Percentiles rank a stretch among this genome's conserved stretches.
Conservation (phyloP, 2,329 filamentous ascomycete genomes). For the Alternaria sp. region DNA sequence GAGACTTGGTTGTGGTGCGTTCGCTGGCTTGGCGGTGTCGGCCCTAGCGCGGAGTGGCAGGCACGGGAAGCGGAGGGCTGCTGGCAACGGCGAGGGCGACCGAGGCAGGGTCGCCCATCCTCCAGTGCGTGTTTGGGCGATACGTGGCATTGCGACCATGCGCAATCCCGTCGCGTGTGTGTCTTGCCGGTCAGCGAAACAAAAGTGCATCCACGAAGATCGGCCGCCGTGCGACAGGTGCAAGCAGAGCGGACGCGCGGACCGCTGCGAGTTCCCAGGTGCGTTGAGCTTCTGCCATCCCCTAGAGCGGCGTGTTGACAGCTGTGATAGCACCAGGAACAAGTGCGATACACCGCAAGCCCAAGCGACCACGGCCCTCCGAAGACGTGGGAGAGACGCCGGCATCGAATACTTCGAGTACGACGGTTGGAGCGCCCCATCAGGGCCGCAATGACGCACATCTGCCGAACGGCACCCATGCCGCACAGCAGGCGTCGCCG, state of each 20-base stretch:
- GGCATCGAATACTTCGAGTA: conserved; percentile 14
- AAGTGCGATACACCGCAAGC: conserved; percentile 48
- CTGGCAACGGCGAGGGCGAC: conserved; percentile 8
- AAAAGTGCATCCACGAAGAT: conserved; percentile 53
- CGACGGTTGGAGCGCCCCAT: conserved; percentile 23
- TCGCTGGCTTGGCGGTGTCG: not conserved
- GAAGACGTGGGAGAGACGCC: conserved; percentile 35
- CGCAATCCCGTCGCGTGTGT: conserved; percentile 53
- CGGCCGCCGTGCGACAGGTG: conserved; percentile 52
- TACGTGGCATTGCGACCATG: conserved; percentile 32
- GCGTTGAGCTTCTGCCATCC: not conserved
- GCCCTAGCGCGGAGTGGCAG: conserved; percentile 8
- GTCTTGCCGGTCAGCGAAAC: conserved; percentile 52
- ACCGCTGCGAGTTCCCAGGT: conserved; percentile 39
- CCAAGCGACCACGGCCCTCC: conserved; percentile 48
- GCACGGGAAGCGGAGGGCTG: conserved; percentile 13
- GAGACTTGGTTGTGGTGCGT: not conserved
- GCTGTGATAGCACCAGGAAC: conserved; percentile 49
- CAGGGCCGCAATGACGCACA: conserved; percentile 34
- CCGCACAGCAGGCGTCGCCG: conserved; percentile 33
- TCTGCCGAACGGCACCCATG: conserved; percentile 39
- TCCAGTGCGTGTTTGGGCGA: not conserved
- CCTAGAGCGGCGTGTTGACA: conserved; percentile 1
- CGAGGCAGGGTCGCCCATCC: conserved; percentile 2
- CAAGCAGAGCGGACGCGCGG: conserved; percentile 43